phyloP scores from a whole-genome alignment of 345 rosid species.

The Populus euphratica region DNA sequence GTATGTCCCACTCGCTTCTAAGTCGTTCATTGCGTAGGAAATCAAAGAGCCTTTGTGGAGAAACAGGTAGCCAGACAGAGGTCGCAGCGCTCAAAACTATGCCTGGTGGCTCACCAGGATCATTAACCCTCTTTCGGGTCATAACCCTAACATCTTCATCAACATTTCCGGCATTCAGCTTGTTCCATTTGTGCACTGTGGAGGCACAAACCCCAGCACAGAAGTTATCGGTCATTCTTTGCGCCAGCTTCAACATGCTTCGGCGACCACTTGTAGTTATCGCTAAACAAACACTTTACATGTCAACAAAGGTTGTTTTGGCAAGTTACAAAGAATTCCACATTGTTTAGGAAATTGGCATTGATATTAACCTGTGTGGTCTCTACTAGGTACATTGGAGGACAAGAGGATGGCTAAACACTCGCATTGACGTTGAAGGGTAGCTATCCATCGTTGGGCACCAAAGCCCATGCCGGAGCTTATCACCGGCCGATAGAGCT shows the following conservation, averaged over 20 bases:
- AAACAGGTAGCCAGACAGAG: constrained; percentile 84
- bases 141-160: constrained; percentile 84
- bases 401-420: constrained; percentile 93
- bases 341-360: not conserved
- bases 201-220: constrained; percentile 94
- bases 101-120: constrained; percentile 97
- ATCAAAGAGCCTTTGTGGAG: constrained; percentile 72
- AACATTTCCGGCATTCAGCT: constrained; percentile 58
- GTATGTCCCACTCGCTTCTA: constrained; percentile 95
- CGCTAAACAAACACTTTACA: constrained; percentile 18
- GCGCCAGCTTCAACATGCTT: constrained; percentile 94
- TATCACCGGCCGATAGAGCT: constrained; percentile 59
- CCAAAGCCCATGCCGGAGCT: constrained; percentile 84
- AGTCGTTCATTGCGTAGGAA: constrained; percentile 78
- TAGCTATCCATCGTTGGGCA: constrained; percentile 86
- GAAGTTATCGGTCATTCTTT: constrained; percentile 90
- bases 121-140: constrained; percentile 79
- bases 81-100: constrained; percentile 84
- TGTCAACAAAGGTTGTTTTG: not conserved
- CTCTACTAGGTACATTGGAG: constrained; percentile 46
- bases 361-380: constrained; percentile 46
- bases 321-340: not conserved
- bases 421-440: constrained; percentile 90
- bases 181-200: constrained; percentile 83
- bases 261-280: constrained; percentile 64